phyloP scores from a whole-genome alignment of 1,284 basidiomycete genomes.

The Thelephora terrestris region DNA sequence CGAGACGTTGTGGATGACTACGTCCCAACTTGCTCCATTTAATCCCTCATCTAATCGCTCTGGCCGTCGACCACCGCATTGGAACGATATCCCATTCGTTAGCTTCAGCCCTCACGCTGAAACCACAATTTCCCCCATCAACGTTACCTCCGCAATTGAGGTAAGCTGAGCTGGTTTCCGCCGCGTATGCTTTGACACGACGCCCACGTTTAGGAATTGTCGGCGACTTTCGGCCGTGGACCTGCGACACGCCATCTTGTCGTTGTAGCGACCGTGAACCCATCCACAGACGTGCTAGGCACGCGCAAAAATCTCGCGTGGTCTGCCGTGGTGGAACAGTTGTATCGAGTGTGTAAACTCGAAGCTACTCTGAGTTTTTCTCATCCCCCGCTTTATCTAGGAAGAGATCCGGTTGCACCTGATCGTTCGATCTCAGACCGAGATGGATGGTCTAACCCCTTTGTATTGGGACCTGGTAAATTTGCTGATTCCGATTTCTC shows the following conservation, averaged over 20 bases:
- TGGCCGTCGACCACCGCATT: conserved; percentile 22
- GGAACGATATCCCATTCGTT: conserved; percentile 31
- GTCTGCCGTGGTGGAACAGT: background rate
- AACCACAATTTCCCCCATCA: conserved; percentile 34
- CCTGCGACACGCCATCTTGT: conserved; percentile 10
- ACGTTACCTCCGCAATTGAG: conserved; percentile 34
- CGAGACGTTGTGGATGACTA: conserved; percentile 6
- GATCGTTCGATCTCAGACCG: conserved; percentile 35
- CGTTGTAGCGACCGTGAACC: conserved; percentile 6
- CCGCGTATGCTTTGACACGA: background rate
- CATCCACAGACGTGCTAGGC: conserved; percentile 10
- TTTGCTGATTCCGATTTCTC: conserved; percentile 4
- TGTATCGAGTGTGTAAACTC: conserved; percentile 6
- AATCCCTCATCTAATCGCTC: conserved; percentile 34
- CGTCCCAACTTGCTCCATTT: conserved; percentile 4
- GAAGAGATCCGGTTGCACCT: conserved; percentile 48
- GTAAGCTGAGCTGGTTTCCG: conserved; percentile 21
- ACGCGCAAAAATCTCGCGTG: background rate
- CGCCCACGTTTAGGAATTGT: conserved; percentile 5
- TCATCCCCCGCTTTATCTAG: conserved; percentile 22
- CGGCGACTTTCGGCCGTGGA: conserved; percentile 2
- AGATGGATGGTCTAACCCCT: conserved; percentile 33
- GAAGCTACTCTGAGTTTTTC: background rate
- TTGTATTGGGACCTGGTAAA: conserved; percentile 46
- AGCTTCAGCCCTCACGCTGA: conserved; percentile 31